These are phyloP conservation scores for Phaeophleospora eucalypticola DNA, from an alignment of 2,329 filamentous ascomycete genomes.

Conservation along the genomic window DNA sequence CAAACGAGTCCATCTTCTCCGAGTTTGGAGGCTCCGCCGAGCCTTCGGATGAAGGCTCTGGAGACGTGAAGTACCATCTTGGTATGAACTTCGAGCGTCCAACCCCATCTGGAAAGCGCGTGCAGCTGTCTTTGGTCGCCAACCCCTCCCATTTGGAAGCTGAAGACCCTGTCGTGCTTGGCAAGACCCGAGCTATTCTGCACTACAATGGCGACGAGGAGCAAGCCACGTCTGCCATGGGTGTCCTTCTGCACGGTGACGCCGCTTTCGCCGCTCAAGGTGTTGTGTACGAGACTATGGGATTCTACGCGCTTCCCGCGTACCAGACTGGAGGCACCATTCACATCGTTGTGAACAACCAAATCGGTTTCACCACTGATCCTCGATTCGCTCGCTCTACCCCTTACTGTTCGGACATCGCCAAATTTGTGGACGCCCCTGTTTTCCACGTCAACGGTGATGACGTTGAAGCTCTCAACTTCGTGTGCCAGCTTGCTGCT, in stretches of 20 bases:
- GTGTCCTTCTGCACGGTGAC: conserved; percentile 92
- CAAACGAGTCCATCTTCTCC: conserved; percentile 99
- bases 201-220: conserved; percentile 98
- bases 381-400: conserved; percentile 96
- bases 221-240: conserved; percentile 85
- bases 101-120: conserved; percentile 95
- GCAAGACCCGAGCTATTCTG: conserved; percentile 95
- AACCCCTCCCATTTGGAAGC: conserved; percentile 98
- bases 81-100: conserved; percentile 99
- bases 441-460: conserved; percentile 99
- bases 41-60: conserved; percentile 90
- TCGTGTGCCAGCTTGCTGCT: conserved; percentile 91
- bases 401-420: conserved; percentile 98
- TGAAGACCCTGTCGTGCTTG: conserved; percentile 94
- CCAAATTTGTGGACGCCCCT: conserved; percentile 96
- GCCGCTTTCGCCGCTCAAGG: conserved; percentile 95
- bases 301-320: conserved; percentile 90
- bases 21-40: conserved; percentile 88
- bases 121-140: conserved; percentile 97
- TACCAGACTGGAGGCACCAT: conserved; percentile 98
- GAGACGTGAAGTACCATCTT: conserved; percentile 98
- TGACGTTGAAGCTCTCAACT: conserved; percentile 97
- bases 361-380: conserved; percentile 99
- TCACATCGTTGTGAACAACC: conserved; percentile 97
- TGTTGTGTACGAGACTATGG: conserved; percentile 96